Percentiles rank a stretch among this genome's conserved stretches.
These are phyloP conservation scores for Picochlorum sp. DNA, from an alignment of 139 green algal species.

Conservation along the genomic window DNA sequence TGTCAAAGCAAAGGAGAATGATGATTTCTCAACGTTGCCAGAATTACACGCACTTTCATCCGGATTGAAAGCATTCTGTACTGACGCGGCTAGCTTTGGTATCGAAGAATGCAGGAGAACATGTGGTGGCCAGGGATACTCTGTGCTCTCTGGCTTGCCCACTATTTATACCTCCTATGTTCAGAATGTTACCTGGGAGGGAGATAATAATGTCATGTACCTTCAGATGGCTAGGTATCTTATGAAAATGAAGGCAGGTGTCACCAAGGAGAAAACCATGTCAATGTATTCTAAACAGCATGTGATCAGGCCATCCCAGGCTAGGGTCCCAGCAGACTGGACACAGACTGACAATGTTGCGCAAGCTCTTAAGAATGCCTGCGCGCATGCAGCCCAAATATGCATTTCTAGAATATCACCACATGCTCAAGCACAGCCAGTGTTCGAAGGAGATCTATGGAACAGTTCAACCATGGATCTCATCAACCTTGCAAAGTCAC, in stretches of 20 bases:
- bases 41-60: conserved; percentile 82
- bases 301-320: conserved; percentile 12
- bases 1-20: conserved; percentile 51
- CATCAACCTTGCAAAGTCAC: conserved; percentile 49
- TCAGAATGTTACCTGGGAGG: conserved; percentile 91
- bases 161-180: conserved; percentile 73
- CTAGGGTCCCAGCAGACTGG: conserved; percentile 28
- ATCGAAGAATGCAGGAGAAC: conserved; percentile 67
- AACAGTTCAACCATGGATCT: conserved; percentile 60
- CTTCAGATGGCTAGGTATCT: conserved; percentile 71
- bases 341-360: conserved; percentile 3
- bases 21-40: conserved; percentile 74
- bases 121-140: conserved; percentile 91
- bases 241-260: conserved; percentile 51
- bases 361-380: conserved; percentile 22
- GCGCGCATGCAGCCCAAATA: conserved; percentile 11
- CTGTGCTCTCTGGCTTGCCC: conserved; percentile 67
- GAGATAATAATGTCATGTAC: conserved; percentile 80
- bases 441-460: conserved; percentile 70
- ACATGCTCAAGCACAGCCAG: conserved; percentile 27
- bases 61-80: conserved; percentile 74
- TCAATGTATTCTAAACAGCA: conserved; percentile 48
- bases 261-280: conserved; percentile 18
- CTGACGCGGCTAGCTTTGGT: conserved; percentile 55
- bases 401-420: conserved; percentile 25